Evolutionary conservation across 2,329 filamentous ascomycete genomes (phyloP), one percentile per base, ranked within the genome.

Genomic region (Colletotrichum camelliae): DNA sequence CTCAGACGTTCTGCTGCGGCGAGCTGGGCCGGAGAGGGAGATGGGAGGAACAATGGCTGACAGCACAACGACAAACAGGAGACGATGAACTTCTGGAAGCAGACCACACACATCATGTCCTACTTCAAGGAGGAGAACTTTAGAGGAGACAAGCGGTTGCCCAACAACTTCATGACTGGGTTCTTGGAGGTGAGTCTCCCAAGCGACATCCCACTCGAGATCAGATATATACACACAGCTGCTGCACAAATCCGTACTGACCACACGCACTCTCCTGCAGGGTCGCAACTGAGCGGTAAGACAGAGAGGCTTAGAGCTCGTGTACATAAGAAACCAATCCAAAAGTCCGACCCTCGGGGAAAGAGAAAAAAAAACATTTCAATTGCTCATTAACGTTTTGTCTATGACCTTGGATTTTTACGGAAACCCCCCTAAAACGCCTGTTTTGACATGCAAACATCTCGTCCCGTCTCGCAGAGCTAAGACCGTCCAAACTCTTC

Each of bases 81-180:
- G 90, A 99, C 95, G 70, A 92, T 99, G 90, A 99, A 99, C 89
- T 99, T 94, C 90, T 99, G 97, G 97, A 98, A 98, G 88, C 97
- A 99, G 87, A 90, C 96, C 77, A 94, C 94, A 78, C 97, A 99
- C 85, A 91, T 99, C 80, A 95, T 99, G 91, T 96, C 97, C 81
- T 99, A 98, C 87, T 99, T 98, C 91, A 93, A 96, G 84, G 91
- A 93, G 81, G 96, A 98, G 86, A 91, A 90, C 85, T 91, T 91
- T 84, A 87, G 95, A 92, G 89, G 95, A 92, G 85, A 94, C 89
- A 85, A 95, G 80, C 92, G 92, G 84, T 87, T 98, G 86, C 96
- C 96, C 52, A 92, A 92, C 81, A 97, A 92, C 88, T 99, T 99
- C 88, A 97, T 99, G 88, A 91, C 93, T 80, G 95, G 95, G 66